Percentiles rank a stretch among this genome's conserved stretches.
Evolutionary conservation across 2,329 filamentous ascomycete genomes (phyloP).

Genomic region (Nemania sp.): DNA sequence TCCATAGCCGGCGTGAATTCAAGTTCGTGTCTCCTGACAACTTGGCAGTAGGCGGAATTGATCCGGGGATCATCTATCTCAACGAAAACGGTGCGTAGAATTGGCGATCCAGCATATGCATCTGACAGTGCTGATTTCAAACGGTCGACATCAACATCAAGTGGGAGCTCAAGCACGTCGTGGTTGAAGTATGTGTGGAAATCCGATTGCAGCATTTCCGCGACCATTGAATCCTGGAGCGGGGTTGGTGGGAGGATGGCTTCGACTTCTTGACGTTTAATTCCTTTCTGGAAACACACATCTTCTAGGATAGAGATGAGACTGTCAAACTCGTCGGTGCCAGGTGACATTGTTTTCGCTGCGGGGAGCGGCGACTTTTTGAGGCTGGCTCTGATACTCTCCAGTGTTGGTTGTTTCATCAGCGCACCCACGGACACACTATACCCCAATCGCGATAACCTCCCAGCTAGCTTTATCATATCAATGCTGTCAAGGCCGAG

Average conservation of each 20-base stretch:
- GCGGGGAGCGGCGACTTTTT: constrained; percentile 8
- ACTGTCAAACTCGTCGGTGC: constrained; percentile 25
- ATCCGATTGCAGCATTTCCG: constrained; percentile 75
- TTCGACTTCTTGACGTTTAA: constrained; percentile 51
- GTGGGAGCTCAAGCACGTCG: constrained; percentile 67
- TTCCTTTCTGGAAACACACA: constrained; percentile 42
- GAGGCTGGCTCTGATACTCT: constrained; percentile 54
- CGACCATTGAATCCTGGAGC: constrained; percentile 84
- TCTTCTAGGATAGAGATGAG: constrained; percentile 42
- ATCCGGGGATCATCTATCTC: constrained; percentile 65
- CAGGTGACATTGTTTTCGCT: neutral
- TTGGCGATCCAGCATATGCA: constrained; percentile 64
- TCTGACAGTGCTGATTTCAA: constrained; percentile 64
- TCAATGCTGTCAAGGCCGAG: constrained; percentile 92
- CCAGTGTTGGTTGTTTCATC: constrained; percentile 71
- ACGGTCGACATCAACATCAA: constrained; percentile 55
- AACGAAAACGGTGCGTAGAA: constrained; percentile 75
- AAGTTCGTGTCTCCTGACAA: constrained; percentile 42
- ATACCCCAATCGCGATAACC: constrained; percentile 64
- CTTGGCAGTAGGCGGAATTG: constrained; percentile 53
- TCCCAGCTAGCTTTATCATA: constrained; percentile 78
- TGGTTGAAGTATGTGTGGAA: constrained; percentile 84
- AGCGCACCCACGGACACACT: constrained; percentile 73
- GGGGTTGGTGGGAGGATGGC: constrained; percentile 74
- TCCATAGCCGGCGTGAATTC: constrained; percentile 29